These are phyloP conservation scores for Aspergillus novoparasiticus DNA, from an alignment of 2,329 filamentous ascomycete species.

Conservation along the genomic window DNA sequence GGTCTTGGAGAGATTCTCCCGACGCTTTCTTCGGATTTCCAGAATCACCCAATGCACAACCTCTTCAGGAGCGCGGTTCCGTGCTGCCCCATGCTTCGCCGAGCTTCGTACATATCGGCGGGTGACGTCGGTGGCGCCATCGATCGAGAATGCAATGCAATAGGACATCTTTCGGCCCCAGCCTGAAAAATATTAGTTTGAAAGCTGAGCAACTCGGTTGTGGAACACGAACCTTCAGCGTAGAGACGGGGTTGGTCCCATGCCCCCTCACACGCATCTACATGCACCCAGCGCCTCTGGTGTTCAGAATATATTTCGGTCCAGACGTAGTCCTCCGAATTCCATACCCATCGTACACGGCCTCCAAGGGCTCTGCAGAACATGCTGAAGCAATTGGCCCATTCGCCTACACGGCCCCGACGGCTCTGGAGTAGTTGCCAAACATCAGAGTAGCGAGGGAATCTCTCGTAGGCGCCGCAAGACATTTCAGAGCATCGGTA, in stretches of 20 bases:
- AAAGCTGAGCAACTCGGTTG: not conserved
- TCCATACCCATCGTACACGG: constrained; percentile 96
- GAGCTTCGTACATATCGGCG: constrained; percentile 62
- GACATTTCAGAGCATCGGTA: constrained; percentile 79
- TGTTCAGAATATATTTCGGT: constrained; percentile 96
- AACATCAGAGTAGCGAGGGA: constrained; percentile 92
- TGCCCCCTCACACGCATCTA: constrained; percentile 89
- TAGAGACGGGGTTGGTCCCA: constrained; percentile 96
- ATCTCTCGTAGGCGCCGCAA: constrained; percentile 82
- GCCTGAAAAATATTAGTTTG: constrained; percentile 48
- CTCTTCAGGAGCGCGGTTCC: constrained; percentile 81
- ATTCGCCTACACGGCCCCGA: constrained; percentile 86
- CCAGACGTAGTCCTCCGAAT: constrained; percentile 96
- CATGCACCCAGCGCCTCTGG: constrained; percentile 92
- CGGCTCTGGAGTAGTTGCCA: constrained; percentile 88
- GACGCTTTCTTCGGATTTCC: constrained; percentile 83
- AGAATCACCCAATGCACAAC: constrained; percentile 89
- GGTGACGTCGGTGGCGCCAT: constrained; percentile 73
- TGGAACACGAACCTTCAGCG: constrained; percentile 62
- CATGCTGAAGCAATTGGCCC: constrained; percentile 99
- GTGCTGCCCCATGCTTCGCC: constrained; percentile 64
- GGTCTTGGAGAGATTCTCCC: constrained; percentile 76
- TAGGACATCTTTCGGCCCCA: constrained; percentile 98
- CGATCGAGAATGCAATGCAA: constrained; percentile 93
- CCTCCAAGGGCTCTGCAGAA: constrained; percentile 89